phyloP scores from a whole-genome alignment of 2,329 filamentous ascomycete genomes.

The Colletotrichum musicola region DNA sequence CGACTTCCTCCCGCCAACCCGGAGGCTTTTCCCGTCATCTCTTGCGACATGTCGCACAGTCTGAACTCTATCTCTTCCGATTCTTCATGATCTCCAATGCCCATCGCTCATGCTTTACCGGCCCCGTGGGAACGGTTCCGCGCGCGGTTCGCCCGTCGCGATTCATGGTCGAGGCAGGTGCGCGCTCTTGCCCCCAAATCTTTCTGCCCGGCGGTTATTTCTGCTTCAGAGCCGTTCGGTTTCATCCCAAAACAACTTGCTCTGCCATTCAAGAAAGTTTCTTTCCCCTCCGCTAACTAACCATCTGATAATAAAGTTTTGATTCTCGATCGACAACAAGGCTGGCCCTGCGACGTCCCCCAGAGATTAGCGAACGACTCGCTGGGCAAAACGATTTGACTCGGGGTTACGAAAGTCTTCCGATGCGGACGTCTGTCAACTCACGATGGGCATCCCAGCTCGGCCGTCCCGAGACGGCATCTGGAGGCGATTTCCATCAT shows the following conservation, averaged over 20 bases:
- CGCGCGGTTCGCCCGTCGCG: background rate
- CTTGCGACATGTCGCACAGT: no score
- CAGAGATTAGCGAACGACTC: background rate
- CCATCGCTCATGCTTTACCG: no score
- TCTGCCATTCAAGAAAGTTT: constrained; percentile 1
- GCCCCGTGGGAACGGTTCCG: no score
- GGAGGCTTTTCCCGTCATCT: no score
- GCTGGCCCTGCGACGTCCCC: background rate
- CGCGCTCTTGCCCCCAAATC: background rate
- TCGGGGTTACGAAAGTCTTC: background rate
- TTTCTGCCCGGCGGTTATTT: no score
- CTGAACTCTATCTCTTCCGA: no score
- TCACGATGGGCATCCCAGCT: no score
- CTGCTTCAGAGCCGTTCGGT: background rate
- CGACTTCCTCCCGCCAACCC: background rate
- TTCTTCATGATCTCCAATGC: no score
- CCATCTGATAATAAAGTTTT: background rate
- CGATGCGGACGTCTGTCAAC: no score
- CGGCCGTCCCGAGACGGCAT: no score
- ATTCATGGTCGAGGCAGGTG: background rate
- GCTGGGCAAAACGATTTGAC: background rate
- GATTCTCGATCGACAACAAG: background rate
- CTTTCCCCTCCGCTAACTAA: background rate
- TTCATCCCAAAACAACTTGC: constrained; percentile 17
- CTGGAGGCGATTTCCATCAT: no score